phyloP scores from a whole-genome alignment of 345 rosid genomes.

The Aurinia saxatilis region DNA sequence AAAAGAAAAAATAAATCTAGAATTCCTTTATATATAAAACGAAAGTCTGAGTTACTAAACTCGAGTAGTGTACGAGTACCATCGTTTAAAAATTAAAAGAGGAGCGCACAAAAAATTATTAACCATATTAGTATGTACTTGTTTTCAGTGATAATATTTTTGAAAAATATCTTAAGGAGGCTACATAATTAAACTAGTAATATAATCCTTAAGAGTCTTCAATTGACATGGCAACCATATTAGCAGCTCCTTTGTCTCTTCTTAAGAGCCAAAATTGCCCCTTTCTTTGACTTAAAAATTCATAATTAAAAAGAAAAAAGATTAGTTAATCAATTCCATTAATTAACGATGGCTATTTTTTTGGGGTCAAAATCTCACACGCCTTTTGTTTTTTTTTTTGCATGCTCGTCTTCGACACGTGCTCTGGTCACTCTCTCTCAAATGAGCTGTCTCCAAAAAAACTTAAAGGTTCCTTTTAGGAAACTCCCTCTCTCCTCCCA shows the following conservation, averaged over 20 bases:
- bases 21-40: too few relatives aligned
- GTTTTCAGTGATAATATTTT: too few relatives aligned
- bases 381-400: conserved; percentile 16
- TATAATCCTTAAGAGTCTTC: conserved; percentile 1
- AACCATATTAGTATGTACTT: too few relatives aligned
- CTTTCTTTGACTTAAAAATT: conserved; percentile 20
- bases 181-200: not conserved
- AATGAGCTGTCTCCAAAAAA: conserved; percentile 21
- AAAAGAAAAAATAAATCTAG: too few relatives aligned
- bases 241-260: conserved; percentile 27
- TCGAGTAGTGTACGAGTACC: too few relatives aligned
- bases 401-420: conserved; percentile 34
- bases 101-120: too few relatives aligned
- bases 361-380: conserved; percentile 29
- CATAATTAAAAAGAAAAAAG: not conserved
- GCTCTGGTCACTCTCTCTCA: conserved; percentile 24
- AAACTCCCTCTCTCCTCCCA: conserved; percentile 15
- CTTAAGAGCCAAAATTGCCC: conserved; percentile 33
- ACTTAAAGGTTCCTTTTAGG: conserved; percentile 22
- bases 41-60: too few relatives aligned
- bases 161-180: not conserved
- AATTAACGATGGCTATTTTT: conserved; percentile 8
- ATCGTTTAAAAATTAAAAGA: too few relatives aligned
- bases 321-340: not conserved
- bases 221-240: not conserved